Conservation (phyloP, 495 filamentous ascomycete genomes). For the Achaetomiella virescens region DNA sequence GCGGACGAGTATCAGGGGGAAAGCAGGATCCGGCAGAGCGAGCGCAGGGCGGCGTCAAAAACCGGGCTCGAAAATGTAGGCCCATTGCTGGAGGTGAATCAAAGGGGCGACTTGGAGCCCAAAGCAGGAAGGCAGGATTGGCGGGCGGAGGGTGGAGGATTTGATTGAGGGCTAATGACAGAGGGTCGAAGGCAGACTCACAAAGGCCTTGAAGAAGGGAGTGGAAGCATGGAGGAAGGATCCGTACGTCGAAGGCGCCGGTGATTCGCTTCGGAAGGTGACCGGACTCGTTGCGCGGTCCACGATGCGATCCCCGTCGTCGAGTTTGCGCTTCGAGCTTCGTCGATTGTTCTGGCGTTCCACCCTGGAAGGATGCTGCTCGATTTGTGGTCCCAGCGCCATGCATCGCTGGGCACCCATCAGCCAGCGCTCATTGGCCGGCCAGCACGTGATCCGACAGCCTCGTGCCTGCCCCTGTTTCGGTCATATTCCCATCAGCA, state of each 20-base stretch:
- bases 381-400: slow-evolving; percentile 16
- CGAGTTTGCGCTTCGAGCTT: slow-evolving; percentile 12
- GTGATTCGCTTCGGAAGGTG: background rate
- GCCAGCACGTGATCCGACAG: slow-evolving; percentile 15
- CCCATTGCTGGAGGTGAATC: slow-evolving; percentile 5
- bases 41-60: background rate
- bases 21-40: background rate
- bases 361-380: slow-evolving; percentile 7
- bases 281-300: background rate
- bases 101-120: slow-evolving; percentile 3
- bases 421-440: slow-evolving; percentile 8
- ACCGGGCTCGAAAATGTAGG: background rate
- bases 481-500: background rate
- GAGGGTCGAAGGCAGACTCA: slow-evolving; percentile 7
- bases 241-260: background rate
- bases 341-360: slow-evolving; percentile 14
- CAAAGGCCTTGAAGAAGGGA: background rate
- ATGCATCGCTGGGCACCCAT: background rate
- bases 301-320: slow-evolving; percentile 13
- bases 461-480: slow-evolving; percentile 9
- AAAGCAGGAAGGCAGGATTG: slow-evolving; percentile 6
- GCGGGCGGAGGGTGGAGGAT: slow-evolving; percentile 4
- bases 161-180: slow-evolving; percentile 12
- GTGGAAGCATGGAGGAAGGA: background rate
- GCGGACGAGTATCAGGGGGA: background rate